Base-by-base conservation (phyloP, 2,329 filamentous ascomycete species). In the Diaporthe destruens region DNA sequence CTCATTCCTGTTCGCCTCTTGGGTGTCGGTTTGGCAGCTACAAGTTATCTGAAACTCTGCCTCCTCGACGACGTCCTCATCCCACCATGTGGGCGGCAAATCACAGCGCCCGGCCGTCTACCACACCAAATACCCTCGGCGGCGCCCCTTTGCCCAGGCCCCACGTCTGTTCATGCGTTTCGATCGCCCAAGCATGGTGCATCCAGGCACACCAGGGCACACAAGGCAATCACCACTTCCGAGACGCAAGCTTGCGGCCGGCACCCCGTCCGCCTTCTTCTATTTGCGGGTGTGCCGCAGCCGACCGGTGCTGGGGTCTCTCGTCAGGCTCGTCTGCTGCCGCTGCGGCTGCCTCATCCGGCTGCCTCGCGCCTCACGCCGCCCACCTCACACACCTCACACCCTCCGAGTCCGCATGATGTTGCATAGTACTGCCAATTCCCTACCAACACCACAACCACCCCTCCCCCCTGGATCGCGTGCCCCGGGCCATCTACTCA, bases 1-100 rank as follows among this genome's bases (percentile, higher is more conserved):
- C 66, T 49, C 44, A 18, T 42, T 42, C 56, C 32, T 55, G 53
- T 18, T 42, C 39, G 39, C 53, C 39, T 72, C 61, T 59, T 47
- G 61, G 61, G 70, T 54, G 61, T 57, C 4, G 39, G 16, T 59
- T 14, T 8, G 11, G 23, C 39, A 59, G 42, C 39, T 66, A 29
- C 70, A 72, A 59, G 70, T 53, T 69, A 69, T 72, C 70, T 72
- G 70, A 72, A 66, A 66, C 61, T 51, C 29, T 66, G 47, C 61
- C 44, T 66, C 18, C 61, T 66, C 61, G 61, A 66, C 47, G 61
- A 66, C 61, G 47, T 66, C 61, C 61, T 66, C 61, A 66, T 66
- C 61, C 61, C 61, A 66, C 61, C 61, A 53, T 66, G 29, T 39
- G 32, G 61, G 47, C 47, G 51, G 44, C 61, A 66, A 66, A 66